Percentiles rank a stretch among this genome's conserved stretches.
phyloP scores from a whole-genome alignment of 306 rosid species.

The Vigna unguiculata region DNA sequence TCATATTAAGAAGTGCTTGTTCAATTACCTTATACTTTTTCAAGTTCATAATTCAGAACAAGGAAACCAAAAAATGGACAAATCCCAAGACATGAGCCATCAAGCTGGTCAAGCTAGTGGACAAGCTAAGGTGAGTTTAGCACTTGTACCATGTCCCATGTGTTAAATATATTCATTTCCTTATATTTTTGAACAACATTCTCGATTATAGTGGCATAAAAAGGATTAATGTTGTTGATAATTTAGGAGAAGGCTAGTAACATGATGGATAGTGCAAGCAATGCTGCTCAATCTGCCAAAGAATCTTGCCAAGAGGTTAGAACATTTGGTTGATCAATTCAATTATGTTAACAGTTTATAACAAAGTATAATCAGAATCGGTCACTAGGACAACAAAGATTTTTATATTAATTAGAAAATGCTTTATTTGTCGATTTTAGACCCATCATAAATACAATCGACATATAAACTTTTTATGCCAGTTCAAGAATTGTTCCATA shows the following conservation, averaged over 20 bases:
- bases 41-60: not conserved
- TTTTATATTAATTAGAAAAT: no score
- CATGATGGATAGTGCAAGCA: conserved; percentile 48
- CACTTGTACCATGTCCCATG: no score
- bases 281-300: conserved; percentile 54
- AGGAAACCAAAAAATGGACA: conserved; percentile 45
- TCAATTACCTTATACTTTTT: not conserved
- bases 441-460: no score
- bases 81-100: conserved; percentile 36
- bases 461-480: no score
- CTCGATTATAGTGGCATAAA: not conserved
- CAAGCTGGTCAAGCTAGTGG: conserved; percentile 60
- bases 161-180: not conserved
- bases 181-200: not conserved
- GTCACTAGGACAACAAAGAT: no score
- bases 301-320: conserved; percentile 56
- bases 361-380: no score
- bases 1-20: not conserved
- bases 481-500: no score
- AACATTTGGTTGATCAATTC: not conserved
- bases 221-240: not conserved
- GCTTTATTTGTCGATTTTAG: no score
- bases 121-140: conserved; percentile 51
- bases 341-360: not conserved
- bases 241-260: conserved; percentile 55